Conservation (phyloP, 495 filamentous ascomycete genomes). For the Pyrenula massariospora region DNA sequence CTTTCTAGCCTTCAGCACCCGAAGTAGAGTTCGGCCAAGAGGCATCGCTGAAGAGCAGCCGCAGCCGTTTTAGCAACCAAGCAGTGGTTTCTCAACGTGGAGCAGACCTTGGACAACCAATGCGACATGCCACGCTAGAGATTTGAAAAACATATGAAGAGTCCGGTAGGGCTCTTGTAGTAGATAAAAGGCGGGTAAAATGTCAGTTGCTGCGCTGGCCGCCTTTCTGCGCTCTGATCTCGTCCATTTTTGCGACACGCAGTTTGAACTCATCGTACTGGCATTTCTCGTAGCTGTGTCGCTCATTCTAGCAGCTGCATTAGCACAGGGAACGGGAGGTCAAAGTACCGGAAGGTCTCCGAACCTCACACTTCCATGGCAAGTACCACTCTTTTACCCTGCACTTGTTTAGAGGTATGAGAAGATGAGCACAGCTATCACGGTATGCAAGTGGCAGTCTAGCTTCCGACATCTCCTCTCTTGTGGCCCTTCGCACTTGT, state of each 20-base stretch:
- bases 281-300: slow-evolving; percentile 97
- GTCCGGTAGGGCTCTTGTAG: no score
- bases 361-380: slow-evolving; percentile 95
- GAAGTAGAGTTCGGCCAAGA: no score
- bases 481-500: slow-evolving; percentile 46
- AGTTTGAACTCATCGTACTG: slow-evolving; percentile 98
- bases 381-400: slow-evolving; percentile 85
- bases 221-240: slow-evolving; percentile 76
- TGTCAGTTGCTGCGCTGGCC: slow-evolving; percentile 81
- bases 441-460: slow-evolving; percentile 81
- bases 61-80: no score
- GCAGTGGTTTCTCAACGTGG: no score
- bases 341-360: slow-evolving; percentile 13
- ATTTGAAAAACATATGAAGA: no score
- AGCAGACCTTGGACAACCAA: no score
- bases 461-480: slow-evolving; percentile 87
- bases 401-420: slow-evolving; percentile 92
- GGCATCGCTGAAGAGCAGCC: no score
- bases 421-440: slow-evolving; percentile 84
- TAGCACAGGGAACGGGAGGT: neutral
- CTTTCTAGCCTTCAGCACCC: no score
- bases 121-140: no score
- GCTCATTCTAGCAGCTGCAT: slow-evolving; percentile 54
- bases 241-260: slow-evolving; percentile 96
- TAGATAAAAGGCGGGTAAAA: no score